Base-by-base conservation (phyloP, 768 basidiomycete species). In the Clavulina sp. region DNA sequence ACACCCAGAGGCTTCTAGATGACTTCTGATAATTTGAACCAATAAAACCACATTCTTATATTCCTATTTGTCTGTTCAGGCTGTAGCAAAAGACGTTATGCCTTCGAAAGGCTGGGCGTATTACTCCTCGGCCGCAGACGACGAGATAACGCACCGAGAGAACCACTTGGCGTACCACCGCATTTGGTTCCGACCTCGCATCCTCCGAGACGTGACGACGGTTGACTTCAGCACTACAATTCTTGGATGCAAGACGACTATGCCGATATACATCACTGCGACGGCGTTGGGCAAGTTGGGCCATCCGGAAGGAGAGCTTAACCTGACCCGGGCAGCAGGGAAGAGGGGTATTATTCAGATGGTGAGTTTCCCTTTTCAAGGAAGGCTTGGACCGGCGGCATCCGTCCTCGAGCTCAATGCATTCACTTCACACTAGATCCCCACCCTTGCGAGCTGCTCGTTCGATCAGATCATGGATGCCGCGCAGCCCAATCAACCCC, bases 401-500 rank as follows among this genome's bases (percentile, higher is more conserved):
- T n/a, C 29, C 40, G 40, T 5, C 40, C 29, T 13, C 2, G 32
- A 4, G 40, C 43, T n/a, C 38, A 3, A 50, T 16, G 4, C 24
- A 6, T 47, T 5, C 31, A 29, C 48, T 55, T 43, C 4, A 21
- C 31, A 40, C 53, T 59, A 92, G 92, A 93, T 97, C 50, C 89
- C 92, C 1, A 97, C 95, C 0, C 70, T 97, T 21, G 87, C 93
- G 0, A 91, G 86, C 0, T 97, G 91, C 64, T 85, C 87, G 0
- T 95, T 97, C 64, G 91, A 97, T 62, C 89, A 97, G 63, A 77
- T 96, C 48, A 72, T 95, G n/a, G 83, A 93, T 61, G 84, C 78
- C 0, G 83, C 88, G 9, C 66, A 73, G 38, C 80, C 81, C 3
- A 77, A 73, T 1, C 92, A 96, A 65, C 69, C 76, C 3, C 84